Base-by-base conservation (phyloP, 352 stramenopile species). In the Globisporangium rhizosaccharum region DNA sequence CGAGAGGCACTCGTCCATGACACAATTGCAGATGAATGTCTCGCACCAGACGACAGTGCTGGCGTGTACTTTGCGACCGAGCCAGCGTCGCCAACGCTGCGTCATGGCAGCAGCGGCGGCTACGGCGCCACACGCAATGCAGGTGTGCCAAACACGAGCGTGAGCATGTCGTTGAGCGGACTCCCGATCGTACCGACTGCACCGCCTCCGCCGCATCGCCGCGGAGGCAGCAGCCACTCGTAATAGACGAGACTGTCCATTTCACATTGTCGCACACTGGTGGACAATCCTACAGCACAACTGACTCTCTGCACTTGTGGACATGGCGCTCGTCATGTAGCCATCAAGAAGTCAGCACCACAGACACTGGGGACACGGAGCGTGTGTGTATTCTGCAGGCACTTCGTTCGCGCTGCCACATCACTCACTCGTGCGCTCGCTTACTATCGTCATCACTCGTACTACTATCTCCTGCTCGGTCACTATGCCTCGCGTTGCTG, bases 11-110 rank as follows among this genome's bases (percentile, higher is more conserved):
- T 57, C 6, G 57, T 37, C 28, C 26, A 30, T 10, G 26, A n/a
- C 41, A 20, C 41, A 14, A 47, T 3, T 14, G 41, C 18, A 17
- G 55, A 53, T 15, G 44, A 45, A 17, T 66, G 57, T 25, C 47
- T 53, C 50, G 57, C 66, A 23, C 71, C 58, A 48, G 47, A 65
- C 23, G 53, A 33, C 30, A 59, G 33, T 33, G 52, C 53, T 18
- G 65, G 66, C 0, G 71, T 89, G 49, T 87, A 86, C 57, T 87
- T 87, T 47, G 73, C 73, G 7, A 87, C 76, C 8, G 75, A 89
- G 45, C 67, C 70, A 3, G 41, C 44, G 49, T 59, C 61, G 5
- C 56, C 55, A 14, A 46, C 50, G 20, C 45, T 54, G 15, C 48
- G 18, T n/a, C 57, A 42, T 44, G 51, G 33, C n/a, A 45, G 9